Evolutionary conservation across 495 filamentous ascomycete species (phyloP).

Genomic region (Astrocystis sublimbata): DNA sequence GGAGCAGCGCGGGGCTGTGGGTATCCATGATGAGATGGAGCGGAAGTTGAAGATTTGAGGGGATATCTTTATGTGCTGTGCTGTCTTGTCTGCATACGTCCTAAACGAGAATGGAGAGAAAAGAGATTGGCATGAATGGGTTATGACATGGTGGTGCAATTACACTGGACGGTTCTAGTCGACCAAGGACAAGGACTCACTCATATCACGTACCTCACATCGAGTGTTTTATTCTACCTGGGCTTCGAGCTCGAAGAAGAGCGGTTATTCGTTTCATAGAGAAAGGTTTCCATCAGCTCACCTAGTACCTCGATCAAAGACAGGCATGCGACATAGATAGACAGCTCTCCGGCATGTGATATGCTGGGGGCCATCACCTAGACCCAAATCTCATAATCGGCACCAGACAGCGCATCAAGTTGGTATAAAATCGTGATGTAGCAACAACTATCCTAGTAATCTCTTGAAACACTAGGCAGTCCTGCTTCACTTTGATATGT

Average conservation of each 20-base stretch:
- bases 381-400: not conserved
- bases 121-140: too few species aligned
- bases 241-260: constrained; percentile 4
- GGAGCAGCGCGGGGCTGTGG: constrained; percentile 64
- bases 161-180: too few species aligned
- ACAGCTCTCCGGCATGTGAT: not conserved
- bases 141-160: too few species aligned
- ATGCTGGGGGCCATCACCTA: not conserved
- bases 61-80: too few species aligned
- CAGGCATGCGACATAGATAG: not conserved
- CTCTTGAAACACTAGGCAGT: not conserved
- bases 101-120: too few species aligned
- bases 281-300: too few species aligned
- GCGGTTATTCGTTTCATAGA: too few species aligned
- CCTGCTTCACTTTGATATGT: not conserved
- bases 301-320: not conserved
- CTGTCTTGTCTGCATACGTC: too few species aligned
- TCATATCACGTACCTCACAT: too few species aligned
- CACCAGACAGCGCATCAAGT: not conserved
- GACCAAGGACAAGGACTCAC: too few species aligned
- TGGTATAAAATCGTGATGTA: not conserved
- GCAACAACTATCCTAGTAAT: not conserved
- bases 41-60: constrained; percentile 63
- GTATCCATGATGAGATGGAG: constrained; percentile 94
- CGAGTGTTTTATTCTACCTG: not conserved